Evolutionary conservation across 495 filamentous ascomycete genomes (phyloP).

Genomic region (Hypoxylon subgilvum): DNA sequence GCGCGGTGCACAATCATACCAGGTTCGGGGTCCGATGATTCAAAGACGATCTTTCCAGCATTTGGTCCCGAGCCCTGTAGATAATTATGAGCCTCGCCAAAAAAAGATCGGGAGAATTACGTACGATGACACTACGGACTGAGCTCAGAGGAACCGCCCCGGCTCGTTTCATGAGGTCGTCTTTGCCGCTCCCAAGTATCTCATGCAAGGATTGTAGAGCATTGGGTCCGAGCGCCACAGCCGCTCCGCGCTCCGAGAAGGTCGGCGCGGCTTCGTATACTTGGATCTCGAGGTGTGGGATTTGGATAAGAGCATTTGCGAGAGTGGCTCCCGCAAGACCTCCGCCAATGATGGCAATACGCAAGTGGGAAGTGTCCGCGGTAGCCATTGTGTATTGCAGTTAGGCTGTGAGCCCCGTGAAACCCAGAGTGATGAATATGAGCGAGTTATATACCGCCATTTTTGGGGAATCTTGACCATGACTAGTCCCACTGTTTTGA

Average conservation of each 20-base stretch:
- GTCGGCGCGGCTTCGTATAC: conserved; percentile 34
- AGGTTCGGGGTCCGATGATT: not conserved
- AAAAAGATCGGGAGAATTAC: not conserved
- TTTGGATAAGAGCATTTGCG: conserved; percentile 16
- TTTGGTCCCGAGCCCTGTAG: conserved; percentile 3
- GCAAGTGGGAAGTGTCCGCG: not conserved
- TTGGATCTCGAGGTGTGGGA: conserved; percentile 25
- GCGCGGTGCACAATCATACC: not conserved
- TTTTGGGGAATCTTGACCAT: too few species aligned
- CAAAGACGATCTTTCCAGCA: not conserved
- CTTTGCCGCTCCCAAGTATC: too few species aligned
- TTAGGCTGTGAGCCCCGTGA: too few species aligned
- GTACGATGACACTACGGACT: not conserved
- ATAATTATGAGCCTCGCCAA: not conserved
- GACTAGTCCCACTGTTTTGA: too few species aligned
- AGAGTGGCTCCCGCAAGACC: conserved; percentile 35
- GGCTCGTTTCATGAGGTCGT: too few species aligned
- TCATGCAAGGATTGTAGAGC: too few species aligned
- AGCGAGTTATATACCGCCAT: too few species aligned
- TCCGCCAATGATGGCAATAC: conserved; percentile 34
- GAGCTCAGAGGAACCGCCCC: not conserved
- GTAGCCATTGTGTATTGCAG: too few species aligned
- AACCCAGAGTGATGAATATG: too few species aligned
- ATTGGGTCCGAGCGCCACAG: not conserved
- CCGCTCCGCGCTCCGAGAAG: conserved; percentile 36